These are phyloP conservation scores for Aspergillus funiculosus DNA, from an alignment of 495 filamentous ascomycete genomes.

Conservation along the genomic window DNA sequence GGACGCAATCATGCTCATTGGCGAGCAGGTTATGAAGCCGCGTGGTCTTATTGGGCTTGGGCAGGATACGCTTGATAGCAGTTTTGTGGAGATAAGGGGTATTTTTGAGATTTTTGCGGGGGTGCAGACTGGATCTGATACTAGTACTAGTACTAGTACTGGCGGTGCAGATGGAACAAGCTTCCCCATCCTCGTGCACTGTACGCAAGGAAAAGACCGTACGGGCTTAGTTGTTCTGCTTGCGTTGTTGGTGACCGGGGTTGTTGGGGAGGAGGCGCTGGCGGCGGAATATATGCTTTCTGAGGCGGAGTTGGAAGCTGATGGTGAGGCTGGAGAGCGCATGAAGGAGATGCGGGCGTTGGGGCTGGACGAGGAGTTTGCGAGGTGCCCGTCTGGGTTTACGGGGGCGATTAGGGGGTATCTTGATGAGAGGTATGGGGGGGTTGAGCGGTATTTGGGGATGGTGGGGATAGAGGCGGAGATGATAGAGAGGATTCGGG, in stretches of 20 bases:
- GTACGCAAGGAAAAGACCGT: slow-evolving; percentile 84
- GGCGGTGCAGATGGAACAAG: too few relatives aligned
- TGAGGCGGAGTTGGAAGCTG: slow-evolving; percentile 47
- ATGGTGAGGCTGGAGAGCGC: slow-evolving; percentile 53
- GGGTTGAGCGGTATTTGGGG: slow-evolving; percentile 55
- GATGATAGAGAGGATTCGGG: slow-evolving; percentile 32
- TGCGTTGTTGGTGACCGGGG: slow-evolving; percentile 50
- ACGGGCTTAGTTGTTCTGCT: slow-evolving; percentile 70
- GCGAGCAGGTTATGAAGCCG: slow-evolving; percentile 60
- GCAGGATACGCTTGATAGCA: slow-evolving; percentile 58
- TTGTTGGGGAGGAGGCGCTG: slow-evolving; percentile 52
- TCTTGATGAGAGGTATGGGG: slow-evolving; percentile 53
- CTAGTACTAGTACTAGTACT: too few relatives aligned
- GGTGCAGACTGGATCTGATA: too few relatives aligned
- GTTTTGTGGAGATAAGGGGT: slow-evolving; percentile 54
- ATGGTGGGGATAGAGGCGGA: slow-evolving; percentile 48
- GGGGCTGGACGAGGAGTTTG: slow-evolving; percentile 65
- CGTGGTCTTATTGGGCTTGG: slow-evolving; percentile 63
- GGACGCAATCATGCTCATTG: slow-evolving; percentile 61
- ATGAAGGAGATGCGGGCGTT: slow-evolving; percentile 62
- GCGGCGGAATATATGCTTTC: slow-evolving; percentile 62
- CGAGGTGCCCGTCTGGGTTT: slow-evolving; percentile 52
- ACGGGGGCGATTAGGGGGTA: slow-evolving; percentile 44
- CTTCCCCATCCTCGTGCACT: slow-evolving; percentile 67
- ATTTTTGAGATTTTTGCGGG: slow-evolving; percentile 43